Percentiles rank a stretch among this genome's conserved stretches.
phyloP scores from a whole-genome alignment of 2,329 filamentous ascomycete genomes.

The Colletotrichum agaves region DNA sequence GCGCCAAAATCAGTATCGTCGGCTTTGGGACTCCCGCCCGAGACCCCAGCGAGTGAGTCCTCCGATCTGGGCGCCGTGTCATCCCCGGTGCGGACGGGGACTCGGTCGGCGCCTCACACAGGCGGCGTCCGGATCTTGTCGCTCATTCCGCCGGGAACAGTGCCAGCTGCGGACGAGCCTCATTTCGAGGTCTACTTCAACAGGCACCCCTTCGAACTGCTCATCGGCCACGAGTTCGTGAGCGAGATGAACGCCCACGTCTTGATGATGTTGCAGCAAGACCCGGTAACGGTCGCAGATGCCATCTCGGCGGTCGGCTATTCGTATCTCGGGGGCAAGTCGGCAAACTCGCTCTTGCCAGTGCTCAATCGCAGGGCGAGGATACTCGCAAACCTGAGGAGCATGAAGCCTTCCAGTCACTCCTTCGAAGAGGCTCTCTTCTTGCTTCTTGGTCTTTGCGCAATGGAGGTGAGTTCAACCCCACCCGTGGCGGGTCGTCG shows the following conservation, averaged over 20 bases:
- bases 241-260: slow-evolving; percentile 47
- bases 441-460: slow-evolving; percentile 44
- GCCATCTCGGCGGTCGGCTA: slow-evolving; percentile 45
- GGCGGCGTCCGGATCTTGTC: slow-evolving; percentile 29
- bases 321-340: slow-evolving; percentile 41
- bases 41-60: neutral
- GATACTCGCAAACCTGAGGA: slow-evolving; percentile 43
- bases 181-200: slow-evolving; percentile 46
- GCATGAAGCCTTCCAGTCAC: slow-evolving; percentile 39
- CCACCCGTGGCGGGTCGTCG: slow-evolving; percentile 28
- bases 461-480: slow-evolving; percentile 43
- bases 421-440: slow-evolving; percentile 44
- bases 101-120: neutral
- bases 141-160: slow-evolving; percentile 42
- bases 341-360: slow-evolving; percentile 35
- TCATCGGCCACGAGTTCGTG: slow-evolving; percentile 46
- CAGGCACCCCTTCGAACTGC: slow-evolving; percentile 44
- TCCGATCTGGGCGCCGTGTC: neutral
- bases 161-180: slow-evolving; percentile 42
- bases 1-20: neutral
- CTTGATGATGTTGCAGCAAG: slow-evolving; percentile 44
- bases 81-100: neutral
- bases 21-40: neutral
- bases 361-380: slow-evolving; percentile 44
- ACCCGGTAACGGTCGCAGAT: slow-evolving; percentile 44